Conservation (phyloP, 106 monocot species). For the Cymbidium sinense region DNA sequence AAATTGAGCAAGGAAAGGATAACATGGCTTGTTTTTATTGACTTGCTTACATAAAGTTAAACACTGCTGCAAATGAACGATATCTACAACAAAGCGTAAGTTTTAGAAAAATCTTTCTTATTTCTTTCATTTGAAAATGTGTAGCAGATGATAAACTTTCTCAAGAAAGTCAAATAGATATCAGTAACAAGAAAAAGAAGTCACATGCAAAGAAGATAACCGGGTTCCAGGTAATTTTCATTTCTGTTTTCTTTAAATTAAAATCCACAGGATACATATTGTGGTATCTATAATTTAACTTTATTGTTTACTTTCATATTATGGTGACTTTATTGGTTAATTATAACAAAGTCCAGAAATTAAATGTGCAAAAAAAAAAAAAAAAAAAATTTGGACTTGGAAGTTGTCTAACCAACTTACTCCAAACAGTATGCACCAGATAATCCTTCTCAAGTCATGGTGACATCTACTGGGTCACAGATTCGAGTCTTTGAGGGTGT, state of each 20-base stretch:
- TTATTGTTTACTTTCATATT: background rate
- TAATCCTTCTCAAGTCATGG: conserved; percentile 70
- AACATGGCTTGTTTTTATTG: no score
- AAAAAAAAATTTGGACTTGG: no score
- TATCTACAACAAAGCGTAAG: no score
- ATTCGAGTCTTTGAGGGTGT: conserved; percentile 74
- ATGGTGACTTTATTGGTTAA: background rate
- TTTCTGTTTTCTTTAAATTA: background rate
- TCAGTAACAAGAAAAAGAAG: conserved; percentile 67
- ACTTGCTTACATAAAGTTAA: no score
- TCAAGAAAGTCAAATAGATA: conserved; percentile 67
- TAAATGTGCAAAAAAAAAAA: background rate
- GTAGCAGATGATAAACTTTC: conserved; percentile 57
- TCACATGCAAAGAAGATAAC: conserved; percentile 82
- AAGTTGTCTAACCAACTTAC: background rate
- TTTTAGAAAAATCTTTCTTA: background rate
- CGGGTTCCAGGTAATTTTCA: conserved; percentile 75
- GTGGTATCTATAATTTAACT: background rate
- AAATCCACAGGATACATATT: background rate
- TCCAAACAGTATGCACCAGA: conserved; percentile 78
- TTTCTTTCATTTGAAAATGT: background rate
- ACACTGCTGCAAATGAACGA: no score
- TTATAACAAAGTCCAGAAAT: background rate
- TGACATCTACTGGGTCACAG: conserved; percentile 89
- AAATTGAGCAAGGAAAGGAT: no score